phyloP scores from a whole-genome alignment of 257 asterid genomes.

The Jasminum sambac region DNA sequence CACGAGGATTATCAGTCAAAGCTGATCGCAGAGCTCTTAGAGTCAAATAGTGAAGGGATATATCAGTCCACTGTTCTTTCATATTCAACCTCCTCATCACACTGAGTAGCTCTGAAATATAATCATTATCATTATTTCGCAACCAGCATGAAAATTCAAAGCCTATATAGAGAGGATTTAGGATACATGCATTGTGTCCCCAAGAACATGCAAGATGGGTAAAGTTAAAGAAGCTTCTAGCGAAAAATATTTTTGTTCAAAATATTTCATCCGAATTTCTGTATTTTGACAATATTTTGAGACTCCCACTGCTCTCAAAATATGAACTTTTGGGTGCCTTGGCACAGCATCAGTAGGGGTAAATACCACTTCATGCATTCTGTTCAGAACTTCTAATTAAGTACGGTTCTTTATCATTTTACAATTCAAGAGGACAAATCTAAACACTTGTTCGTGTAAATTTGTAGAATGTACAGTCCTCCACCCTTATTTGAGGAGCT shows the following conservation, averaged over 20 bases:
- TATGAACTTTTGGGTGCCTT: not conserved
- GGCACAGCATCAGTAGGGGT: not conserved
- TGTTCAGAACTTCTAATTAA: not conserved
- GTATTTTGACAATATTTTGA: not conserved
- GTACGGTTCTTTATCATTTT: not conserved
- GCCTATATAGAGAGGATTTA: conserved; percentile 14
- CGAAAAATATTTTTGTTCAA: not conserved
- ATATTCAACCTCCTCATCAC: conserved; percentile 84
- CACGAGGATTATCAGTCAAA: conserved; percentile 85
- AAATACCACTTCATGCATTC: not conserved
- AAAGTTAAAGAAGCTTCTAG: conserved; percentile 12
- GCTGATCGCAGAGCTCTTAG: conserved; percentile 85
- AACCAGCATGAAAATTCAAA: conserved; percentile 23
- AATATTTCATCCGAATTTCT: not conserved
- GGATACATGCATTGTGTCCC: conserved; percentile 8
- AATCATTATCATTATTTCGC: conserved; percentile 21
- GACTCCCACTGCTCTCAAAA: not conserved
- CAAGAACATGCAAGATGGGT: conserved; percentile 12
- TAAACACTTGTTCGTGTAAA: not conserved
- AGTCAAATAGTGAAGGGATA: conserved; percentile 71
- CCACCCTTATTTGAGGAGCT: too few species aligned
- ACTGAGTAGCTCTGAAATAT: conserved; percentile 78
- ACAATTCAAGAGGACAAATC: conserved; percentile 1
- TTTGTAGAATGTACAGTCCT: too few species aligned
- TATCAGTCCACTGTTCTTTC: conserved; percentile 86